phyloP scores from a whole-genome alignment of 106 monocot genomes.

The Acorus gramineus region DNA sequence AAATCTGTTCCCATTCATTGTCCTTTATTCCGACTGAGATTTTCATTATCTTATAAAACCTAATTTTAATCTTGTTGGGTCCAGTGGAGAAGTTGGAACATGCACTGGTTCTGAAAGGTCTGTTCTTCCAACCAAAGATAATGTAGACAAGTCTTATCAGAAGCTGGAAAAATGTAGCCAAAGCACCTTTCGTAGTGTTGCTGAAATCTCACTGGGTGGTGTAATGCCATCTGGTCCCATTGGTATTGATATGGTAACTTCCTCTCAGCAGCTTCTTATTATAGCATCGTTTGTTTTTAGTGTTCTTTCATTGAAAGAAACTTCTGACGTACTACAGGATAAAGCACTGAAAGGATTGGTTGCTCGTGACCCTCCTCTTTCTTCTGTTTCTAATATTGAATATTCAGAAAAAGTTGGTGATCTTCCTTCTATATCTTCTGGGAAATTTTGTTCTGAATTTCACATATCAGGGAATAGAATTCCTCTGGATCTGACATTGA shows the following conservation, averaged over 20 bases:
- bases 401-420: constrained; percentile 17
- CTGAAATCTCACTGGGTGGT: constrained; percentile 55
- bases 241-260: constrained; percentile 73
- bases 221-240: constrained; percentile 30
- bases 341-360: constrained; percentile 74
- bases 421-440: constrained; percentile 11
- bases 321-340: constrained; percentile 30
- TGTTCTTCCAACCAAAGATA: constrained; percentile 11
- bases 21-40: not conserved
- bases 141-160: constrained; percentile 20
- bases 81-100: constrained; percentile 17
- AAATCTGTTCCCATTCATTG: not conserved
- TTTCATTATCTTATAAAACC: not conserved
- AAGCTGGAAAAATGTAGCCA: constrained; percentile 60
- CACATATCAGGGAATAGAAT: constrained; percentile 37
- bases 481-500: constrained; percentile 84
- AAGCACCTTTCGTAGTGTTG: constrained; percentile 57
- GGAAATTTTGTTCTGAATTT: constrained; percentile 36
- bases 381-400: constrained; percentile 14
- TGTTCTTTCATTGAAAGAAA: not conserved
- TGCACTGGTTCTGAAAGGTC: constrained; percentile 12
- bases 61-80: not conserved
- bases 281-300: not conserved
- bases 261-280: constrained; percentile 1
- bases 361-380: constrained; percentile 25